phyloP scores from a whole-genome alignment of 164 flowering plant species.

The Amborella trichopoda region DNA sequence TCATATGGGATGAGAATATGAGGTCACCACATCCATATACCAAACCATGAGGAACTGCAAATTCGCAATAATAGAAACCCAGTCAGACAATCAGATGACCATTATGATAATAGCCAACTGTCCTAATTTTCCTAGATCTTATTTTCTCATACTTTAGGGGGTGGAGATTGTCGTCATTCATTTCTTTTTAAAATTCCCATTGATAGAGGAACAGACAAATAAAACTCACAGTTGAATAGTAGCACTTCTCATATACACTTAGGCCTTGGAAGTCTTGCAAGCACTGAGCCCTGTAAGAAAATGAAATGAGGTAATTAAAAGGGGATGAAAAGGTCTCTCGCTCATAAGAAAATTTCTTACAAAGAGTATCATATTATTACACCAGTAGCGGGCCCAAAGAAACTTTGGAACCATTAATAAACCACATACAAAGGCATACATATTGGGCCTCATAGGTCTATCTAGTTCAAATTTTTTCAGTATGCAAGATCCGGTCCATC shows the following conservation, averaged over 20 bases:
- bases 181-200: too few species aligned
- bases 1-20: conserved; percentile 99
- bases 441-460: background rate
- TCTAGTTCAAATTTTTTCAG: background rate
- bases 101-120: background rate
- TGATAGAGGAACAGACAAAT: background rate
- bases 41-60: conserved; percentile 85
- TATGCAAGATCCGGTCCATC: too few species aligned
- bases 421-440: background rate
- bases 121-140: too few species aligned
- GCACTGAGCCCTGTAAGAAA: conserved; percentile 66
- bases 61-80: conserved; percentile 3
- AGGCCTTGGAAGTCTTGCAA: conserved; percentile 84
- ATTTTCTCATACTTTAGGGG: too few species aligned
- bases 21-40: conserved; percentile 95
- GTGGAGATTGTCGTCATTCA: too few species aligned
- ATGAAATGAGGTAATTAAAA: background rate
- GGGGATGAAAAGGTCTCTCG: background rate
- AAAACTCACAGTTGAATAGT: conserved; percentile 49
- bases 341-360: background rate
- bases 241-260: conserved; percentile 55
- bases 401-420: background rate
- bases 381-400: background rate
- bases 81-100: background rate
- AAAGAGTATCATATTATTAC: background rate